Evolutionary conservation across 2,329 filamentous ascomycete species (phyloP).

Genomic region (Fusarium burgessii): DNA sequence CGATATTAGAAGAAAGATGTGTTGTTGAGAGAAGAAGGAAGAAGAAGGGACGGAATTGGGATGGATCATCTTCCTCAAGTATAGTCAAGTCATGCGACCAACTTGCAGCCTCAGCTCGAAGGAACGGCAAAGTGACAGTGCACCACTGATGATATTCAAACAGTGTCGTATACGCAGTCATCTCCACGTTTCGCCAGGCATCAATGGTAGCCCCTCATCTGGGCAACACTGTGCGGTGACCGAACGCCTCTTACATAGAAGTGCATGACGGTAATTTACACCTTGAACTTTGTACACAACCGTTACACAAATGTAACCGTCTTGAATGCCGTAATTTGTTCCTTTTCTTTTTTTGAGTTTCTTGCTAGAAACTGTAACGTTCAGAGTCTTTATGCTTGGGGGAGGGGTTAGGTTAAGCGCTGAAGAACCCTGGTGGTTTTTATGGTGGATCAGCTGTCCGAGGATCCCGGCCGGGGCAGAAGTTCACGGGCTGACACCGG

Average conservation of each 20-base stretch:
- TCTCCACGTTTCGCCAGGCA: conserved; percentile 27
- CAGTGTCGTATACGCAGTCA: conserved; percentile 12
- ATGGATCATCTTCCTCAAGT: background rate
- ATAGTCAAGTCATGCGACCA: conserved; percentile 36
- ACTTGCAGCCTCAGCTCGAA: conserved; percentile 25
- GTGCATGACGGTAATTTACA: background rate
- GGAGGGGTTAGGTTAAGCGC: background rate
- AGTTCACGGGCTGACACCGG: conserved; percentile 25
- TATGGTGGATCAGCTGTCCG: conserved; percentile 12
- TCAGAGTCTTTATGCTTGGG: background rate
- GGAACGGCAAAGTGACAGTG: conserved; percentile 18
- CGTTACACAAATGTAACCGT: background rate
- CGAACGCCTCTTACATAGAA: conserved; percentile 18
- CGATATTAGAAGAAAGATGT: background rate
- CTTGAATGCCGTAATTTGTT: background rate
- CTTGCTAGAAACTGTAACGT: background rate
- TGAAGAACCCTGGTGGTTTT: conserved; percentile 6
- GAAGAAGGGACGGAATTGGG: background rate
- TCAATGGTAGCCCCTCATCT: conserved; percentile 13
- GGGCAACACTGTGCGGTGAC: conserved; percentile 15
- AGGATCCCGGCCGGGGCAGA: conserved; percentile 28
- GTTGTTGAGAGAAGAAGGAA: conserved; percentile 1
- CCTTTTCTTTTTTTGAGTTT: background rate
- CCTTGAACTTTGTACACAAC: background rate
- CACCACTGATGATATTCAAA: conserved; percentile 1